Conservation (phyloP, 1,284 basidiomycete species). For the Boletus hoseneyae region DNA sequence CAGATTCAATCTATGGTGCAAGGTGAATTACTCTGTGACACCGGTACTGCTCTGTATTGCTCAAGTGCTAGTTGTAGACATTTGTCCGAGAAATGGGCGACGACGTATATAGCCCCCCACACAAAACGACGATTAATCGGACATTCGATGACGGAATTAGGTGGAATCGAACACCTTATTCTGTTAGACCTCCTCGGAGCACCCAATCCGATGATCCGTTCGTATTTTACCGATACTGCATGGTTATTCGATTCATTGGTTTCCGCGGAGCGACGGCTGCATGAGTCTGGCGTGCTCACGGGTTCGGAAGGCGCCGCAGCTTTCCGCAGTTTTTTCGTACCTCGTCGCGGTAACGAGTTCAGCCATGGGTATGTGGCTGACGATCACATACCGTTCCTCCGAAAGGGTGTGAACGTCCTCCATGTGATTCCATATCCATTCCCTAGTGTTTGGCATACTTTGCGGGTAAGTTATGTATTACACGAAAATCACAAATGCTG, state of each 20-base stretch:
- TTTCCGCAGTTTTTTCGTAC: constrained; percentile 63
- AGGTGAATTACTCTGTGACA: constrained; percentile 44
- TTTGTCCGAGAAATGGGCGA: constrained; percentile 80
- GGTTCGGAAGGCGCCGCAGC: constrained; percentile 34
- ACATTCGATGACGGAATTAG: constrained; percentile 58
- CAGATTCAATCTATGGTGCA: constrained; percentile 93
- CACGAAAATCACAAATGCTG: background rate
- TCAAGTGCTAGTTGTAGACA: constrained; percentile 49
- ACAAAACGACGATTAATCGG: constrained; percentile 59
- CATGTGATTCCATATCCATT: constrained; percentile 93
- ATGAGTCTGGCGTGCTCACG: constrained; percentile 54
- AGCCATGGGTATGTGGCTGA: constrained; percentile 77
- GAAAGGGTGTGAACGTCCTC: constrained; percentile 81
- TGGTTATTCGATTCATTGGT: constrained; percentile 84
- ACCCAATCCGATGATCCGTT: constrained; percentile 64
- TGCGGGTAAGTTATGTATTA: constrained; percentile 49
- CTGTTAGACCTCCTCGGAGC: constrained; percentile 88
- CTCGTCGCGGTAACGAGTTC: constrained; percentile 39
- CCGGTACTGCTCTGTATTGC: background rate
- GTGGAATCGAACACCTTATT: constrained; percentile 84
- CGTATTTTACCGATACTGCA: constrained; percentile 83
- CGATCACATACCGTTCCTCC: constrained; percentile 92
- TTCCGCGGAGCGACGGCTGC: constrained; percentile 65
- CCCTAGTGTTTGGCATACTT: constrained; percentile 88
- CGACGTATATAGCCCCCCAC: constrained; percentile 60